Conservation (phyloP, 805 yeast genomes). For the Candida xyloterini region DNA sequence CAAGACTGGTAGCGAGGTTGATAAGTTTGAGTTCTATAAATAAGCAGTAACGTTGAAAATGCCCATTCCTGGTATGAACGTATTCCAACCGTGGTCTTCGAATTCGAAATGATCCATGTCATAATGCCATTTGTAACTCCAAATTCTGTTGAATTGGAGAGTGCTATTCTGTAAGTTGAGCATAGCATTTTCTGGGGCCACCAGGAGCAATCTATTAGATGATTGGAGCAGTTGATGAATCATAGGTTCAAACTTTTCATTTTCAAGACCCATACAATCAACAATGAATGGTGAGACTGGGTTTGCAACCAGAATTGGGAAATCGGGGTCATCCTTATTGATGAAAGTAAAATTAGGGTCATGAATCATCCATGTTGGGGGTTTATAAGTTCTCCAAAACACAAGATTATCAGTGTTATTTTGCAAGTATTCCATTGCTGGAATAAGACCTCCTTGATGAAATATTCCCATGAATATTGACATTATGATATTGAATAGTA, state of each 20-base stretch:
- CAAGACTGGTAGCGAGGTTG: slow-evolving; percentile 91
- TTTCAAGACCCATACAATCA: slow-evolving; percentile 47
- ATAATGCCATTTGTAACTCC: slow-evolving; percentile 47
- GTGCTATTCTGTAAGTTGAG: slow-evolving; percentile 13
- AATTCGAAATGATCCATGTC: slow-evolving; percentile 76
- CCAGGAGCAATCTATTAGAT: slow-evolving; percentile 15
- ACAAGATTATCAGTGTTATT: slow-evolving; percentile 40
- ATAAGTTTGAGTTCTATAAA: slow-evolving; percentile 96
- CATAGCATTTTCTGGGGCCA: slow-evolving; percentile 31
- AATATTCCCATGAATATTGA: slow-evolving; percentile 69
- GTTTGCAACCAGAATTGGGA: slow-evolving; percentile 8
- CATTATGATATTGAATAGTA: slow-evolving; percentile 58
- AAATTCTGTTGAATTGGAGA: slow-evolving; percentile 22
- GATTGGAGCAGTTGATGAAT: slow-evolving; percentile 4
- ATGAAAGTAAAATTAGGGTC: slow-evolving; percentile 5
- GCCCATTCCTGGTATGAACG: slow-evolving; percentile 63
- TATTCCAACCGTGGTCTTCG: slow-evolving; percentile 34
- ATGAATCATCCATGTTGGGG: slow-evolving; percentile 76
- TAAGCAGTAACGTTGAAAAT: slow-evolving; percentile 45
- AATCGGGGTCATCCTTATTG: slow-evolving; percentile 22
- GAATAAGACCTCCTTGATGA: slow-evolving; percentile 90
- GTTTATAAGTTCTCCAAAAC: slow-evolving; percentile 95
- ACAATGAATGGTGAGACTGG: slow-evolving; percentile 29
- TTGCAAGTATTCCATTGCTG: slow-evolving; percentile 49
- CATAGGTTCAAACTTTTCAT: slow-evolving; percentile 20